Evolutionary conservation across 2,329 filamentous ascomycete genomes (phyloP), one percentile per base, ranked within the genome.

Genomic region (Endoconidiophora laricicola): DNA sequence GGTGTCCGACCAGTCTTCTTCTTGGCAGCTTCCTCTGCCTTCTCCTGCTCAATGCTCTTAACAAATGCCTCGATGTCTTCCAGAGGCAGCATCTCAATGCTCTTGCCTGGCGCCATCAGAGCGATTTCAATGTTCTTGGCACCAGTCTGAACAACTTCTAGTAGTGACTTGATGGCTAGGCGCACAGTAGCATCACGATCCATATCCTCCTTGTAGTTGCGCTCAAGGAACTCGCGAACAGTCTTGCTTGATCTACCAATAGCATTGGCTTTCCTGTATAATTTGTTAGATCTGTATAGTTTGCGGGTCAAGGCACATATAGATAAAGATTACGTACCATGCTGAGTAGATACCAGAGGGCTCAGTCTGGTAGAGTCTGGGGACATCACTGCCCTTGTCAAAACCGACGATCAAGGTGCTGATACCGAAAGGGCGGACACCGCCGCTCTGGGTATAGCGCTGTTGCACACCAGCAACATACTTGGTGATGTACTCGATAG

Each of bases 71-170:
- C 91, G 61, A 98, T 98, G 61, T 94, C 86, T 65, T 96, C 90
- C 29, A 90, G 83, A 2, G 87, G 86, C 58, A 98, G 76, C 79
- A 94, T 88, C 72, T 96, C 88, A 56, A 98, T 78, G 14, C 75
- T 66, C 72, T 94, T 87, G 48, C 86, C 88, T 5, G 91, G 88
- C 6, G 86, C 85, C 87, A 96, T 95, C 62, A 98, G 81, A 52
- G 93, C 91, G 61, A 98, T 96, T 71, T 98, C 91, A 61, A 98
- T 98, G 69, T 98, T 98, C 79, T 98, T 98, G 48, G 91, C 91
- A 56, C 91, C 91, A 2, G 91, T 98, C 69, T 98, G 91, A 55
- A 98, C 91, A 49, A 98, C 91, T 67, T 98, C 91, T 54, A 98
- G 72, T 56, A 98, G 76, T 38, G 91, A 98, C 74, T 98, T 98